A percentile compares a stretch with the other conserved stretches of the same genome.
These are phyloP conservation scores for Croton setiger DNA, from an alignment of 441 rosid genomes.

Conservation along the genomic window DNA sequence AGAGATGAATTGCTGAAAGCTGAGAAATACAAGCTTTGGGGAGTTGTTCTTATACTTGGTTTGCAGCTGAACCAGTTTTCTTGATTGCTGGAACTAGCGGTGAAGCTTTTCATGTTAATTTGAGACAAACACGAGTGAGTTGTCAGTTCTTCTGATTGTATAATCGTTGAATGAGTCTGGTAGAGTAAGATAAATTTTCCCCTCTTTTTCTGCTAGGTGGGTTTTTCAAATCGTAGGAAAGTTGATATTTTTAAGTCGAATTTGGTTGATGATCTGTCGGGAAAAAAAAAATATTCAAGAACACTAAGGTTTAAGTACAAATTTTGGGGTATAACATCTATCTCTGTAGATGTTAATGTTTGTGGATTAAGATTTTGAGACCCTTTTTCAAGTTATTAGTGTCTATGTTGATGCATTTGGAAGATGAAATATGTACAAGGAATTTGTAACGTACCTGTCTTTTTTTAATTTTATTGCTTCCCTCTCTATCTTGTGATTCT, in stretches of 20 bases:
- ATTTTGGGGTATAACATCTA: conserved; percentile 4
- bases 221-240: background rate
- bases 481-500: background rate
- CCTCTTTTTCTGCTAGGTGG: conserved; percentile 4
- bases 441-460: background rate
- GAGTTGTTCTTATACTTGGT: conserved; percentile 10
- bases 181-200: conserved; percentile 6
- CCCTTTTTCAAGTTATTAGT: background rate
- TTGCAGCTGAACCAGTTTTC: conserved; percentile 20
- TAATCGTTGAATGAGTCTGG: background rate
- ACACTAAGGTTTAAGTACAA: conserved; percentile 10
- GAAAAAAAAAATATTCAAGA: conserved; percentile 6
- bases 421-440: background rate
- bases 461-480: background rate
- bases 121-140: background rate
- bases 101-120: background rate
- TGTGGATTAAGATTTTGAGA: background rate
- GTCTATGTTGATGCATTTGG: background rate
- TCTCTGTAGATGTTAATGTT: conserved; percentile 12
- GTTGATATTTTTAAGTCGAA: conserved; percentile 1
- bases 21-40: background rate
- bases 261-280: background rate
- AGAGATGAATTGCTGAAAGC: conserved; percentile 2
- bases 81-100: conserved; percentile 9
- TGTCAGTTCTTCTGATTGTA: background rate